These are phyloP conservation scores for Astrephomene gubernaculifera DNA, from an alignment of 139 green algal genomes.

Conservation along the genomic window DNA sequence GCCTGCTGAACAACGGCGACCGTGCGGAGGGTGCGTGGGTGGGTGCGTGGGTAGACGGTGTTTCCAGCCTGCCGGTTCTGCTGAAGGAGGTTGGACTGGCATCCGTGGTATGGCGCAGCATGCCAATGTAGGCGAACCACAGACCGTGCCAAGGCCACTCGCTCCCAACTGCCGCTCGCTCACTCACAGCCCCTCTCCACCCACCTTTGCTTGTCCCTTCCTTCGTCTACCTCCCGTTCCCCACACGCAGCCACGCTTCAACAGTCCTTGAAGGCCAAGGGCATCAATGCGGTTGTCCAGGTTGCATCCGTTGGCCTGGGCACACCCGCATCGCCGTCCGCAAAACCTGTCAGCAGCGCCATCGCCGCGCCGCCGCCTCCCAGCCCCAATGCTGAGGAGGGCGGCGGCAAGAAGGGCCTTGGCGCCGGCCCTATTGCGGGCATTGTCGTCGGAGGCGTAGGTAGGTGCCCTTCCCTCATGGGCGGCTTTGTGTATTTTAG, in stretches of 20 bases:
- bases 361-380: background rate
- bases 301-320: background rate
- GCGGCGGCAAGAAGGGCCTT: background rate
- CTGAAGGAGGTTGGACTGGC: background rate
- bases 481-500: no score
- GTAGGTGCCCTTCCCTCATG: no score
- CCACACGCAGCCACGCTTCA: background rate
- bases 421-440: background rate
- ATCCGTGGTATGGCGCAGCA: background rate
- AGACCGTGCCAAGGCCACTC: background rate
- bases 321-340: background rate
- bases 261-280: background rate
- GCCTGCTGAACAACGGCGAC: conserved; percentile 25
- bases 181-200: background rate
- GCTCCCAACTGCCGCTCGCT: background rate
- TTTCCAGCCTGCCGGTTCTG: background rate
- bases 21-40: background rate
- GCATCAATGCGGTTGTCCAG: background rate
- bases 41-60: background rate
- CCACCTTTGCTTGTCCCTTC: background rate
- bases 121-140: background rate
- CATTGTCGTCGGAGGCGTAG: background rate
- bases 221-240: no score
- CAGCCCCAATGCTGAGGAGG: background rate
- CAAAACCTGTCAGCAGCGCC: background rate